Evolutionary conservation across 345 rosid species (phyloP), one percentile per base, ranked within the genome.

Genomic region (Barbarea vulgaris): DNA sequence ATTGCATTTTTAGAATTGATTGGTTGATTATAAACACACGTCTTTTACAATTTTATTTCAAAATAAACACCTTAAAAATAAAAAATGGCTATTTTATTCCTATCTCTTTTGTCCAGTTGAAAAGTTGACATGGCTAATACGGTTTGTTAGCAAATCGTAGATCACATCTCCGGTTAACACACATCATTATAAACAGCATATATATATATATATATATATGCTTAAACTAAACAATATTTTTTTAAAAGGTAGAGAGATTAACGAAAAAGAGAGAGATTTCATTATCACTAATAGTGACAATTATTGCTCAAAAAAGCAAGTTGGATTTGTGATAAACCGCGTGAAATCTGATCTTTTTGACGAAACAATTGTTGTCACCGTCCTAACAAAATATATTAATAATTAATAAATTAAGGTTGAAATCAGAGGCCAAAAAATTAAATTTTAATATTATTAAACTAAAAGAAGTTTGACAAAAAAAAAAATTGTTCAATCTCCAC

Each of bases 231-330:
- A 44, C 7, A 42, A 14, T 42, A 13, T 34, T 34, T 8, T 7
- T 34, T 34, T 5, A 5, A 5, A 30, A 30, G 27, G 27, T 14
- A 54, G 59, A n/a, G n/a, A 54, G 71, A 39, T 54, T 39, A 2
- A 25, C 11, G 53, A 61, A 61, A 61, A 39, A 30, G 44, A 54
- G 2, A 65, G 47, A 22, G 47, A 34, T 25, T 47, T 36, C 47
- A 73, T 31, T 57, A 58, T 75, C 73, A 67, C 47, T 59, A 75
- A 59, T 15, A 59, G 69, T 51, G 79, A 75, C 62, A 59, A 50
- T 37, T 75, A 68, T 74, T 41, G 74, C 69, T 68, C n/a, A 68
- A 9, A 51, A 41, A 75, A 75, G 63, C 74, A 68, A 60, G 50
- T 67, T 59, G 28, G 63, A 67, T 19, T 2, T 57, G 62, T 46